These are phyloP conservation scores for Suhomyces sp. DNA, from an alignment of 805 yeast species.

Conservation along the genomic window DNA sequence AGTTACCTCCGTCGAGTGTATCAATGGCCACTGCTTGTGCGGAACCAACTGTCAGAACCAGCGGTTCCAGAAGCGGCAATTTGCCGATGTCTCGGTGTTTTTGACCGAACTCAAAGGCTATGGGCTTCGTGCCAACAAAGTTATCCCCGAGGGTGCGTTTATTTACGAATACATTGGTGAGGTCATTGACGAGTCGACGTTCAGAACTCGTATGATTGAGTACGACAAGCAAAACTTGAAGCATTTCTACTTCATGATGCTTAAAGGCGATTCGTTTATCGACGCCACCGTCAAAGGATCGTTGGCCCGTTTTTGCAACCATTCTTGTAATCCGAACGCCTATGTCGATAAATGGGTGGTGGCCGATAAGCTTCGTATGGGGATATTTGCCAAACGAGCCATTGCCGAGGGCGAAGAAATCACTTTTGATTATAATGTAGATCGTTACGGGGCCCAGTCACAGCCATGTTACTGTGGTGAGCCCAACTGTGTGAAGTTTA, in stretches of 20 bases:
- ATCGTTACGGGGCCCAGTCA: slow-evolving; percentile 90
- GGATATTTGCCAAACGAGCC: slow-evolving; percentile 80
- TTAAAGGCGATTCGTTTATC: slow-evolving; percentile 86
- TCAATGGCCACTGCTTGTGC: slow-evolving; percentile 63
- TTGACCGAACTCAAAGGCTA: slow-evolving; percentile 83
- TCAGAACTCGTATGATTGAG: slow-evolving; percentile 66
- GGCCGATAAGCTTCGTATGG: slow-evolving; percentile 86
- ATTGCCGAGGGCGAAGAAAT: slow-evolving; percentile 82
- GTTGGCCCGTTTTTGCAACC: slow-evolving; percentile 89
- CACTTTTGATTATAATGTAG: slow-evolving; percentile 91
- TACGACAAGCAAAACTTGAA: slow-evolving; percentile 67
- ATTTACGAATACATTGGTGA: slow-evolving; percentile 94
- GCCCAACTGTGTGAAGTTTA: slow-evolving; percentile 83
- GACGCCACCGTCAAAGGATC: slow-evolving; percentile 92
- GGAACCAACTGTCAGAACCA: slow-evolving; percentile 83
- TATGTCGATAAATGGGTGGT: slow-evolving; percentile 98
- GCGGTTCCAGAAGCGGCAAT: slow-evolving; percentile 75
- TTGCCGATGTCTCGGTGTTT: slow-evolving; percentile 77
- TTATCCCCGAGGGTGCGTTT: slow-evolving; percentile 61
- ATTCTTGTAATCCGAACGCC: slow-evolving; percentile 93
- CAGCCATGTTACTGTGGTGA: slow-evolving; percentile 96
- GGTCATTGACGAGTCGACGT: slow-evolving; percentile 78
- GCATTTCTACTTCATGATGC: slow-evolving; percentile 95
- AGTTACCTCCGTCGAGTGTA: slow-evolving; percentile 89
- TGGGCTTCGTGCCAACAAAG: slow-evolving; percentile 73